Percentiles rank a stretch among this genome's conserved stretches.
These are phyloP conservation scores for Trichoderma cornu-damae DNA, from an alignment of 2,329 filamentous ascomycete genomes.

Conservation along the genomic window DNA sequence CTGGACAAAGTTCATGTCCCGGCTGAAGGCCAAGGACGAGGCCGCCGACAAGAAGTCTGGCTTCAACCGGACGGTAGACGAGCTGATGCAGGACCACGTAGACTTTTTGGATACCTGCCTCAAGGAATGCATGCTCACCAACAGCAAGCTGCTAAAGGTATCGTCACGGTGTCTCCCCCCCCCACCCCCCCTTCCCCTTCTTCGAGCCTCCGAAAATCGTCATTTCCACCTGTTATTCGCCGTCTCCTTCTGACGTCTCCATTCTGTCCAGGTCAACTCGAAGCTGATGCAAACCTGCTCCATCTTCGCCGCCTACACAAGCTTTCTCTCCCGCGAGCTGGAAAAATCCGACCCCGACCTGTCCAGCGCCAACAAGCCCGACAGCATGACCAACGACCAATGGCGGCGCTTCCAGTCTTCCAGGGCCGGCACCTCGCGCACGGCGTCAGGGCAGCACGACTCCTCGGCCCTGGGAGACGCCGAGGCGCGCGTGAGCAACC, in stretches of 20 bases:
- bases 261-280: conserved; percentile 72
- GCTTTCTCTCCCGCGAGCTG: conserved; percentile 78
- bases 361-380: conserved; percentile 52
- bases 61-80: conserved; percentile 73
- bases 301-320: conserved; percentile 86
- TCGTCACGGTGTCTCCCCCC: conserved; percentile 22
- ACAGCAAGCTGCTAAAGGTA: conserved; percentile 88
- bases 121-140: conserved; percentile 98
- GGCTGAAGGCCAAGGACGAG: conserved; percentile 56
- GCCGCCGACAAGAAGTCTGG: conserved; percentile 26
- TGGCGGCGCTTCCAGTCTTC: conserved; percentile 54
- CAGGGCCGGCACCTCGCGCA: conserved; percentile 36
- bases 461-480: conserved; percentile 36
- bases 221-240: neutral
- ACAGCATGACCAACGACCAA: conserved; percentile 55
- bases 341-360: conserved; percentile 79
- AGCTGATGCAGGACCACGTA: conserved; percentile 98
- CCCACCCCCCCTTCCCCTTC: neutral
- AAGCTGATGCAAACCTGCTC: conserved; percentile 96
- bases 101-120: conserved; percentile 96
- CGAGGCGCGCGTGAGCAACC: conserved; percentile 59
- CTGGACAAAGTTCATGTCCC: conserved; percentile 90
- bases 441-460: conserved; percentile 25
- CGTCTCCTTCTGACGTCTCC: neutral
- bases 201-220: too few species aligned